These are phyloP conservation scores for Barbatosphaeria neglecta DNA, from an alignment of 495 filamentous ascomycete species.

Conservation along the genomic window DNA sequence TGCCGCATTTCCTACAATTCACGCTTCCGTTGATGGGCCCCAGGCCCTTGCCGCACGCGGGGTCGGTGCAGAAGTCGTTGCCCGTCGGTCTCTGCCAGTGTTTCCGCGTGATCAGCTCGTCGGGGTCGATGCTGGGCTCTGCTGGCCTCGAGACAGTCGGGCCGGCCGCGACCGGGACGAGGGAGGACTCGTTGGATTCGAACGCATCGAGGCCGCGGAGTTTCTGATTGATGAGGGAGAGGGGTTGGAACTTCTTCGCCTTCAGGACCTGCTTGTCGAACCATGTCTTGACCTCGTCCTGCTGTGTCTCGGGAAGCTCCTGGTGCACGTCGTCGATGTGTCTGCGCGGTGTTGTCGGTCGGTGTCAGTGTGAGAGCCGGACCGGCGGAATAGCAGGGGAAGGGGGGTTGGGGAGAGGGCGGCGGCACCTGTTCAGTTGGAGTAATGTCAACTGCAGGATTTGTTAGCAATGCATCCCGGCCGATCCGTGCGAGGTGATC, in stretches of 20 bases:
- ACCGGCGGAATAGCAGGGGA: too few species aligned
- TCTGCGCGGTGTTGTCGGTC: constrained; percentile 21
- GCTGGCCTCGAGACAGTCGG: constrained; percentile 14
- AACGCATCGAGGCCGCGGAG: constrained; percentile 95
- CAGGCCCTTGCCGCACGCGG: constrained; percentile 67
- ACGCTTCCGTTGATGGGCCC: constrained; percentile 70
- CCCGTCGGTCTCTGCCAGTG: constrained; percentile 75
- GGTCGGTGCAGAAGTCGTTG: constrained; percentile 79
- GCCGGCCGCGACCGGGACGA: constrained; percentile 10
- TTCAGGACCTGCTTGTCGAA: constrained; percentile 94
- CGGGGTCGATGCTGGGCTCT: constrained; percentile 55
- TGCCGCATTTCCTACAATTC: constrained; percentile 87
- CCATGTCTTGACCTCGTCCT: constrained; percentile 97
- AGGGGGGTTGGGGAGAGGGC: not conserved
- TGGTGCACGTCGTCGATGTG: constrained; percentile 92
- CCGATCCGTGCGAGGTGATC: not conserved
- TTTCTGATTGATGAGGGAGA: constrained; percentile 79
- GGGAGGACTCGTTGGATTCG: constrained; percentile 69
- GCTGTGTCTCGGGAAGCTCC: constrained; percentile 82
- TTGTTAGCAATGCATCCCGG: constrained; percentile 3
- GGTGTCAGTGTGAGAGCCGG: not conserved
- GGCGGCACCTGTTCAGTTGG: constrained; percentile 54
- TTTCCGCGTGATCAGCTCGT: constrained; percentile 72
- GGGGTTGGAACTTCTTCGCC: constrained; percentile 88
- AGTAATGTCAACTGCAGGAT: constrained; percentile 68